phyloP scores from a whole-genome alignment of 1,139 yeast genomes.

The Casaregolazyma lundiana region DNA sequence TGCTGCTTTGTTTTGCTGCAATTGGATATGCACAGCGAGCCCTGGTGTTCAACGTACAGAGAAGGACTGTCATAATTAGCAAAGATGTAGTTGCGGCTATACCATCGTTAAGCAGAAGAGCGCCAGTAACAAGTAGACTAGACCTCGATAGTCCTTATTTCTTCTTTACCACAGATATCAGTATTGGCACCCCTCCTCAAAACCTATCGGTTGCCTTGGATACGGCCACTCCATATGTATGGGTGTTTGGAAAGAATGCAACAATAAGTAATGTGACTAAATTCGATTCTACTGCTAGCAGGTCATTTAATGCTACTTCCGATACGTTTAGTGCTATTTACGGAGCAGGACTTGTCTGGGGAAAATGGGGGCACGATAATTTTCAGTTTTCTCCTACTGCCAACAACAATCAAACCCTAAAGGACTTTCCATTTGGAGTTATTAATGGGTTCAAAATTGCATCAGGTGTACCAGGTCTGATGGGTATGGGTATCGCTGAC shows the following conservation, averaged over 20 bases:
- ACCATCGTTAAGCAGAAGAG: constrained; percentile 1
- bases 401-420: constrained; percentile 34
- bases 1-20: background rate
- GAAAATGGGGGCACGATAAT: constrained; percentile 61
- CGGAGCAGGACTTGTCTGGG: constrained; percentile 63
- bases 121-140: constrained; percentile 8
- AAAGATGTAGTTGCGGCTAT: background rate
- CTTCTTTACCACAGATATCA: constrained; percentile 31
- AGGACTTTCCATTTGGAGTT: constrained; percentile 48
- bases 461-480: constrained; percentile 34
- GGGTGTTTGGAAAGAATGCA: constrained; percentile 37
- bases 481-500: constrained; percentile 33
- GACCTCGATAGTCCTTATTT: constrained; percentile 24
- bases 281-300: constrained; percentile 33
- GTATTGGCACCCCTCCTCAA: constrained; percentile 34
- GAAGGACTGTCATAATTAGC: background rate
- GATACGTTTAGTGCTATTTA: constrained; percentile 43
- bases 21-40: background rate
- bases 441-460: constrained; percentile 25
- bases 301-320: constrained; percentile 21
- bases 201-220: constrained; percentile 34
- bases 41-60: background rate
- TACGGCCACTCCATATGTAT: constrained; percentile 41
- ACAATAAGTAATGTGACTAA: constrained; percentile 27
- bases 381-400: constrained; percentile 39